Percentiles rank a stretch among this genome's conserved stretches.
These are phyloP conservation scores for Fonsecaea pedrosoi DNA, from an alignment of 2,329 filamentous ascomycete species.

Conservation along the genomic window DNA sequence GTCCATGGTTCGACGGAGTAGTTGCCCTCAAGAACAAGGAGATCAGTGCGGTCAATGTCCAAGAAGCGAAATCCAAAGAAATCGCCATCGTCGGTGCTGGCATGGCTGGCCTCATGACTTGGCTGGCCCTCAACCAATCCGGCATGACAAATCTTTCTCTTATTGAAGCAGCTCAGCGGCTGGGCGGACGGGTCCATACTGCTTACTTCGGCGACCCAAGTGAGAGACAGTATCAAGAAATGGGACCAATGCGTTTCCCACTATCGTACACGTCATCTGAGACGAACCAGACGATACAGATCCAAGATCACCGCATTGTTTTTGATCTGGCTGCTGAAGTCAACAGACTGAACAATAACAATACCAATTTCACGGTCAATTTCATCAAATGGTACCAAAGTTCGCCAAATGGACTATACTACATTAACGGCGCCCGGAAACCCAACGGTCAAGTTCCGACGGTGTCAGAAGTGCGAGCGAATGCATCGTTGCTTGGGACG, in stretches of 20 bases:
- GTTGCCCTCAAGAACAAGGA: slow-evolving; percentile 47
- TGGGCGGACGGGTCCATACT: slow-evolving; percentile 55
- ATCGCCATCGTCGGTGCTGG: slow-evolving; percentile 79
- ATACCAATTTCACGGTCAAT: slow-evolving; percentile 48
- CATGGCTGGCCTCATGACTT: slow-evolving; percentile 73
- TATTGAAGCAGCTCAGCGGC: slow-evolving; percentile 50
- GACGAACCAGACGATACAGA: slow-evolving; percentile 51
- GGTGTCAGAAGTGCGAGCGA: slow-evolving; percentile 54
- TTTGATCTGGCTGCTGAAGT: slow-evolving; percentile 53
- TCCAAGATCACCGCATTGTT: slow-evolving; percentile 53
- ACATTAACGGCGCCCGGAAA: slow-evolving; percentile 57
- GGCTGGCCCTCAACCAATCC: slow-evolving; percentile 52
- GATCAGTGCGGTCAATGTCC: slow-evolving; percentile 39
- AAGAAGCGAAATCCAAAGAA: slow-evolving; percentile 48
- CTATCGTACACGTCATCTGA: slow-evolving; percentile 50
- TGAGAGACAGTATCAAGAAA: slow-evolving; percentile 50
- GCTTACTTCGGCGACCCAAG: slow-evolving; percentile 51
- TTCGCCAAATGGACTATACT: slow-evolving; percentile 60
- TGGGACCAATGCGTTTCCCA: slow-evolving; percentile 56
- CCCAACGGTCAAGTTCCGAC: slow-evolving; percentile 63
- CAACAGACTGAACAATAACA: slow-evolving; percentile 49
- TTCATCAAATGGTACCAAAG: slow-evolving; percentile 54
- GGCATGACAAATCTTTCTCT: slow-evolving; percentile 56
- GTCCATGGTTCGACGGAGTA: slow-evolving; percentile 52
- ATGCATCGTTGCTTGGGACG: slow-evolving; percentile 49